These are phyloP conservation scores for Plantago rigida DNA, from an alignment of 305 asterid genomes.

Conservation along the genomic window DNA sequence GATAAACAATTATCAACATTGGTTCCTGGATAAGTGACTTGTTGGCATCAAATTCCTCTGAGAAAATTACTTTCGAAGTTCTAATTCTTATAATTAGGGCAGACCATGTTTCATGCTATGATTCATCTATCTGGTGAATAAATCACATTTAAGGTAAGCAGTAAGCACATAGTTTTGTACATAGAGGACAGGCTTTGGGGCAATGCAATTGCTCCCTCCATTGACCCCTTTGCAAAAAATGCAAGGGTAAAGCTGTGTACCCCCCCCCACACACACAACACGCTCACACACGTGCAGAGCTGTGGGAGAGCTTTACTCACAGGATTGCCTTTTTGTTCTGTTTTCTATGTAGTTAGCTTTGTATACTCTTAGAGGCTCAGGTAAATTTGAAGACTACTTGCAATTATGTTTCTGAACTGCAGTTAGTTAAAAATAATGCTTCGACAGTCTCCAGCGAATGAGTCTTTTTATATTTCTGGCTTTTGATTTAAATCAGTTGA, in stretches of 20 bases:
- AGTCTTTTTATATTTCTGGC: not conserved
- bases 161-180: not conserved
- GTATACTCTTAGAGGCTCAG: not conserved
- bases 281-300: too few relatives aligned
- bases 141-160: not conserved
- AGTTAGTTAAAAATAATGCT: not conserved
- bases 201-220: not conserved
- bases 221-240: not conserved
- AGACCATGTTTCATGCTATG: not conserved
- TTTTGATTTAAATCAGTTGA: slow-evolving; percentile 24
- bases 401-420: slow-evolving; percentile 17
- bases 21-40: slow-evolving; percentile 4
- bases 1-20: slow-evolving; percentile 7
- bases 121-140: not conserved
- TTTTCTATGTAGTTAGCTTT: not conserved
- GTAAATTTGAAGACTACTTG: slow-evolving; percentile 5
- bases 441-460: not conserved
- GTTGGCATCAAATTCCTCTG: slow-evolving; percentile 6
- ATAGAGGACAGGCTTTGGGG: not conserved
- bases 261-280: not conserved
- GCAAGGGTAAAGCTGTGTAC: not conserved
- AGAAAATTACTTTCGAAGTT: not conserved
- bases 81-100: not conserved
- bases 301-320: not conserved
- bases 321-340: not conserved